Evolutionary conservation across 352 stramenopile species (phyloP).

Genomic region (Pythium angustatum): DNA sequence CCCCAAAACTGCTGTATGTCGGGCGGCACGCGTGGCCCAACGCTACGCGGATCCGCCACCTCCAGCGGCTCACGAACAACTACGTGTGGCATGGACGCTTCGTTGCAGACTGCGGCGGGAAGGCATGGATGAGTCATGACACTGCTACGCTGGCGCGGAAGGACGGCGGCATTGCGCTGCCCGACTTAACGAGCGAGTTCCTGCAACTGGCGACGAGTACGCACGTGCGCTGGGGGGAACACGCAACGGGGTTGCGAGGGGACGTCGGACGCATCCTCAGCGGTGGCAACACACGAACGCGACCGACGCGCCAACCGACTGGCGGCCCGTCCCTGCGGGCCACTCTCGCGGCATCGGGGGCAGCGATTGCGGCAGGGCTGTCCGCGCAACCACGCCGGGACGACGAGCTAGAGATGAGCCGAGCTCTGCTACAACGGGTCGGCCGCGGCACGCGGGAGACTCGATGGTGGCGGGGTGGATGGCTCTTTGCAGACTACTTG

Average conservation of each 20-base stretch:
- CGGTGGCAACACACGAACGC: no score
- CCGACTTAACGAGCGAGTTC: neutral
- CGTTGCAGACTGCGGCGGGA: no score
- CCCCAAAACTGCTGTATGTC: neutral
- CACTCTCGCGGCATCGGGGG: neutral
- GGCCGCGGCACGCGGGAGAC: neutral
- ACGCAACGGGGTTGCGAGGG: no score
- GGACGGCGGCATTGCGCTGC: neutral
- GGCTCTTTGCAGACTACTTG: neutral
- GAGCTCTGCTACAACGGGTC: neutral
- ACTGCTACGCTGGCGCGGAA: neutral
- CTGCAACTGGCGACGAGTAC: no score
- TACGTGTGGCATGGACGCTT: neutral
- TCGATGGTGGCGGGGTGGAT: neutral
- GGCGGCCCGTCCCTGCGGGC: no score
- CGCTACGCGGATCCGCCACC: neutral
- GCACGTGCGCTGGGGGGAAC: no score
- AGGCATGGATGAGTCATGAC: neutral
- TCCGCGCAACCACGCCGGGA: neutral
- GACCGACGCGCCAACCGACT: no score
- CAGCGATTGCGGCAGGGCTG: neutral
- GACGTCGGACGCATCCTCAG: no score
- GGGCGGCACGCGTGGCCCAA: neutral
- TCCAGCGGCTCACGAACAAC: neutral
- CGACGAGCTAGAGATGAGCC: neutral